A percentile compares a stretch with the other conserved stretches of the same genome.
Conservation (phyloP, 1,284 basidiomycete genomes). For the Ustilago trichophora region DNA sequence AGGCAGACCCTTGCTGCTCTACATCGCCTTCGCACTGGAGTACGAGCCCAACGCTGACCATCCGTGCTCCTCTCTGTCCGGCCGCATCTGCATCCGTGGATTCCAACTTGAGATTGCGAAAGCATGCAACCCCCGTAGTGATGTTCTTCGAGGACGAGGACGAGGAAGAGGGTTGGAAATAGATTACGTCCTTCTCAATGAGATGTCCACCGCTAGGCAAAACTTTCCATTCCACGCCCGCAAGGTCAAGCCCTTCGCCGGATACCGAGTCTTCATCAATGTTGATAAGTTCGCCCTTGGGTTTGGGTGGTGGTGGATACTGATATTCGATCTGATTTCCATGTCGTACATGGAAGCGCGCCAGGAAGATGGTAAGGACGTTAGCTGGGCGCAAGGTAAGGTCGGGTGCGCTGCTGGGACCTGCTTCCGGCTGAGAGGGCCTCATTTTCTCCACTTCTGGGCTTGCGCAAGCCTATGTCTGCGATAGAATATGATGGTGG, state of each 20-base stretch:
- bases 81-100: slow-evolving; percentile 7
- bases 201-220: slow-evolving; percentile 54
- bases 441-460: slow-evolving; percentile 1
- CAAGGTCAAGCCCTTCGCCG: slow-evolving; percentile 11
- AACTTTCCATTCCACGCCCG: slow-evolving; percentile 56
- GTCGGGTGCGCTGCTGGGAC: slow-evolving; percentile 21
- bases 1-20: slow-evolving; percentile 12
- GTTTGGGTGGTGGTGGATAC: slow-evolving; percentile 21
- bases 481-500: too few relatives aligned
- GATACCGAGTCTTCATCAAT: slow-evolving; percentile 1
- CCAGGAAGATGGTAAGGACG: slow-evolving; percentile 49
- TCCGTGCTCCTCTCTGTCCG: slow-evolving; percentile 47
- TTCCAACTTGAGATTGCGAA: slow-evolving; percentile 46
- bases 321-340: slow-evolving; percentile 54
- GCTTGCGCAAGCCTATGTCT: too few relatives aligned
- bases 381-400: slow-evolving; percentile 39
- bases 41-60: slow-evolving; percentile 48
- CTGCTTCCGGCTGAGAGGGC: slow-evolving; percentile 9
- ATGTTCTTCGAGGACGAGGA: too few relatives aligned
- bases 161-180: slow-evolving; percentile 40
- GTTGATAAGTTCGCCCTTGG: slow-evolving; percentile 20
- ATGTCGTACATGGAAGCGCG: slow-evolving; percentile 48
- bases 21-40: slow-evolving; percentile 24
- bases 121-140: slow-evolving; percentile 46
- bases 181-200: slow-evolving; percentile 49